phyloP scores from a whole-genome alignment of 208 protist species.

The Leptomonas pyrrhocoris region DNA sequence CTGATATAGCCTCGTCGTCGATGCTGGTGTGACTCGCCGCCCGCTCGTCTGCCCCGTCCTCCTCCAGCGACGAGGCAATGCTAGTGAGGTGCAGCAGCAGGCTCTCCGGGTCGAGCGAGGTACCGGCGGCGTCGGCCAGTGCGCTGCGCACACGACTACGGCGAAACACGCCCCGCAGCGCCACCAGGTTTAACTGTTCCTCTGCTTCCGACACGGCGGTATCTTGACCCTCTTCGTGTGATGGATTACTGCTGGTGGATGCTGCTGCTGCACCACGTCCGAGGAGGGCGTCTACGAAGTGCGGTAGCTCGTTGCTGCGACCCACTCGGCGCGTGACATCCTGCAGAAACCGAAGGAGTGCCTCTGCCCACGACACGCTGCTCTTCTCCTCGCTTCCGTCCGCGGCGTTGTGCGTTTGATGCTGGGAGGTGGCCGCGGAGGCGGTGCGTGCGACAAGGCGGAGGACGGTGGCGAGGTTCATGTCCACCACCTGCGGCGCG shows the following conservation, averaged over 20 bases:
- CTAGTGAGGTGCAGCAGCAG: conserved; percentile 46
- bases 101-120: conserved; percentile 66
- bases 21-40: background rate
- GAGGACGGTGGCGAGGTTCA: conserved; percentile 75
- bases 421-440: conserved; percentile 2
- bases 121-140: conserved; percentile 44
- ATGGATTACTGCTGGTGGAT: too few relatives aligned
- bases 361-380: conserved; percentile 8
- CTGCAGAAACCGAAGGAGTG: conserved; percentile 56
- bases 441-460: conserved; percentile 58
- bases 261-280: conserved; percentile 3
- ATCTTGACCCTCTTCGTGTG: background rate
- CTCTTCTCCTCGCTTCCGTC: background rate
- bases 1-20: conserved; percentile 1
- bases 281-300: conserved; percentile 67
- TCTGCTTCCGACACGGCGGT: background rate
- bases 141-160: conserved; percentile 45
- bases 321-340: conserved; percentile 56
- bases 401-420: background rate
- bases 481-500: conserved; percentile 89
- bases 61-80: conserved; percentile 14
- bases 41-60: background rate
- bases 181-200: conserved; percentile 15
- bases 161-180: conserved; percentile 48
- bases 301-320: conserved; percentile 67